Conservation (phyloP, 2,329 filamentous ascomycete genomes). For the Seiridium cupressi region DNA sequence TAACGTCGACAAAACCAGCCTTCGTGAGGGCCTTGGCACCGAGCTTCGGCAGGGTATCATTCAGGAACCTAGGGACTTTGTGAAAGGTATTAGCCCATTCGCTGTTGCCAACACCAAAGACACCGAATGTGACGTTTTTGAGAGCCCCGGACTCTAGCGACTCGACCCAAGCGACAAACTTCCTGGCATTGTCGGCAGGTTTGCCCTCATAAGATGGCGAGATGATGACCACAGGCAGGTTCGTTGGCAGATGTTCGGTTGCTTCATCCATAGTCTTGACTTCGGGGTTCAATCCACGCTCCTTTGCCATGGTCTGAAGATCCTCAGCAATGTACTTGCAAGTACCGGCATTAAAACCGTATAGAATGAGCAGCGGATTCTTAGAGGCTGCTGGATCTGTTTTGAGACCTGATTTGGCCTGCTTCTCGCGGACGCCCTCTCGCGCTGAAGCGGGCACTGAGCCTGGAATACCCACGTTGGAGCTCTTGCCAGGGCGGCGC, state of each 20-base stretch:
- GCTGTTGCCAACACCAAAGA: constrained; percentile 52
- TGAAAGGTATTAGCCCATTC: constrained; percentile 65
- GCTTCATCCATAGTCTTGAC: constrained; percentile 48
- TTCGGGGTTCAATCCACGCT: constrained; percentile 42
- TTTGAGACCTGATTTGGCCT: not conserved
- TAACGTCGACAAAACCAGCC: constrained; percentile 39
- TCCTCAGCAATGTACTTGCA: constrained; percentile 53
- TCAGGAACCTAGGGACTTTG: constrained; percentile 61
- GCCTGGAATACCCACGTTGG: not conserved
- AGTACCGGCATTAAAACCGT: constrained; percentile 57
- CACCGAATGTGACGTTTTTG: constrained; percentile 46
- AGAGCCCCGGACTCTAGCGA: constrained; percentile 34
- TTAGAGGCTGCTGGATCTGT: not conserved
- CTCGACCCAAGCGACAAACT: constrained; percentile 55
- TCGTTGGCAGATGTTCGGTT: constrained; percentile 37
- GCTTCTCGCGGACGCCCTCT: not conserved
- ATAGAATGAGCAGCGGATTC: constrained; percentile 44
- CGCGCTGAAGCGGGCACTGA: not conserved
- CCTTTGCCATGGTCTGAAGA: constrained; percentile 43
- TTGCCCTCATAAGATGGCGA: constrained; percentile 57
- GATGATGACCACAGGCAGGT: constrained; percentile 50
- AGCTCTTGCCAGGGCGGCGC: not conserved
- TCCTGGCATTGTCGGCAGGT: constrained; percentile 54
- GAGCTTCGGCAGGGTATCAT: constrained; percentile 46
- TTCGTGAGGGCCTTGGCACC: constrained; percentile 33